These are phyloP conservation scores for Rhododendron williamsianum DNA, from an alignment of 148 eudicot species.

Conservation along the genomic window DNA sequence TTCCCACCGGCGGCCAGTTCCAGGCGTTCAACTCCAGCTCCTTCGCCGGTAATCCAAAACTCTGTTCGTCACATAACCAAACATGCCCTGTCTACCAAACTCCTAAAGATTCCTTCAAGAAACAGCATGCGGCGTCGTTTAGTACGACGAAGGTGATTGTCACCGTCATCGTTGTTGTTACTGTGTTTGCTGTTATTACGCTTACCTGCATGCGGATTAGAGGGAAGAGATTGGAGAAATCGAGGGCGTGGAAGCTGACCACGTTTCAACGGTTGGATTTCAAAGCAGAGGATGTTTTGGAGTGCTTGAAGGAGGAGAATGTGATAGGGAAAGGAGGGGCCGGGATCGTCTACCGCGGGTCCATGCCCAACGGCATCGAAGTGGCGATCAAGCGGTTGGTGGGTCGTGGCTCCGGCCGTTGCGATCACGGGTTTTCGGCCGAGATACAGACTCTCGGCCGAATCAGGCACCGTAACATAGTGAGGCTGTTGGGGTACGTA, in stretches of 20 bases:
- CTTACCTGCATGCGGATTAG: conserved; percentile 19
- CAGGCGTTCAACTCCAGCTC: conserved; percentile 31
- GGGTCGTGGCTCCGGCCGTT: conserved; percentile 28
- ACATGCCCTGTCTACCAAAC: conserved; percentile 32
- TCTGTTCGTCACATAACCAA: conserved; percentile 26
- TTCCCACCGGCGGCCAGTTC: conserved; percentile 39
- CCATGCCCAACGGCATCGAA: conserved; percentile 56
- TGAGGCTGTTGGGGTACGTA: conserved; percentile 66
- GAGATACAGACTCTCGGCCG: conserved; percentile 78
- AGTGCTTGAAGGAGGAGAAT: conserved; percentile 73
- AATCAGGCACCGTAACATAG: conserved; percentile 76
- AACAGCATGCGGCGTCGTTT: conserved; percentile 18
- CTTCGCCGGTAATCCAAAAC: conserved; percentile 47
- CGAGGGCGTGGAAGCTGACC: conserved; percentile 67
- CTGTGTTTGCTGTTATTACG: conserved; percentile 17
- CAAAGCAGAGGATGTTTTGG: conserved; percentile 61
- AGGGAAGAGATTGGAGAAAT: conserved; percentile 36
- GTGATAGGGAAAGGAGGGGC: conserved; percentile 92
- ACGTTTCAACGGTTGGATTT: conserved; percentile 68
- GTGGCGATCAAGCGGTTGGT: conserved; percentile 68
- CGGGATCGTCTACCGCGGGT: conserved; percentile 80
- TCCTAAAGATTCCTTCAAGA: background rate
- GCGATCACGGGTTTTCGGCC: conserved; percentile 70
- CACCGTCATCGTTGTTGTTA: conserved; percentile 17
- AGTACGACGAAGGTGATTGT: conserved; percentile 28